A percentile compares a stretch with the other conserved stretches of the same genome.
These are phyloP conservation scores for Hirschfeldia incana DNA, from an alignment of 345 rosid species.

Conservation along the genomic window DNA sequence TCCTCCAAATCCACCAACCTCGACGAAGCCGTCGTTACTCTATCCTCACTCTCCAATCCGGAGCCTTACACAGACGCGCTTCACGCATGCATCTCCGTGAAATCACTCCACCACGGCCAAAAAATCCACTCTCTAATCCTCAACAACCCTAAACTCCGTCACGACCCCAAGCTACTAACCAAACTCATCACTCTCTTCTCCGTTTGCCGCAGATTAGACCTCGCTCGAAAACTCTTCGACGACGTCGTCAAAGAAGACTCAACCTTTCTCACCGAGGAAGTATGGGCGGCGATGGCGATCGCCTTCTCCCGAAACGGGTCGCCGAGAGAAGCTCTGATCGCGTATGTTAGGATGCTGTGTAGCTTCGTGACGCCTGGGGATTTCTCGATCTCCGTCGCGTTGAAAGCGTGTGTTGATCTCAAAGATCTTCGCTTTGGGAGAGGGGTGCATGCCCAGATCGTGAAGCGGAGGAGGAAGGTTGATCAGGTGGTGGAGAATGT, in stretches of 20 bases:
- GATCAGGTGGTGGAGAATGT: slow-evolving; percentile 54
- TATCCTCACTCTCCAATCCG: slow-evolving; percentile 32
- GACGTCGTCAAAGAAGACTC: slow-evolving; percentile 5
- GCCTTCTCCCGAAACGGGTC: slow-evolving; percentile 45
- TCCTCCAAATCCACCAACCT: slow-evolving; percentile 17
- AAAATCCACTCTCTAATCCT: slow-evolving; percentile 39
- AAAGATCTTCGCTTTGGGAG: slow-evolving; percentile 37
- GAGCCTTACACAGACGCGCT: slow-evolving; percentile 41
- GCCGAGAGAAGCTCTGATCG: slow-evolving; percentile 41
- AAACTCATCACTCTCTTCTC: slow-evolving; percentile 54
- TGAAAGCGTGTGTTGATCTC: slow-evolving; percentile 44
- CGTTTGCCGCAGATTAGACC: slow-evolving; percentile 43
- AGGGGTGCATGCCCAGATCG: slow-evolving; percentile 49
- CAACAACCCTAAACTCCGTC: slow-evolving; percentile 29
- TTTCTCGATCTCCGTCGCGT: slow-evolving; percentile 47
- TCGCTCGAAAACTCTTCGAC: slow-evolving; percentile 44
- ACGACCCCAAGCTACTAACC: slow-evolving; percentile 36
- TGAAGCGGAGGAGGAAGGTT: slow-evolving; percentile 41
- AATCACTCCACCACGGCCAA: slow-evolving; percentile 45
- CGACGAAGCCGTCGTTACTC: slow-evolving; percentile 23
- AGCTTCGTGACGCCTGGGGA: slow-evolving; percentile 44
- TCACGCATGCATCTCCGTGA: slow-evolving; percentile 48
- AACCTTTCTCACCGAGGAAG: slow-evolving; percentile 34
- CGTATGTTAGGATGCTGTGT: slow-evolving; percentile 42
- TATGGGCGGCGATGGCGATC: slow-evolving; percentile 58